Evolutionary conservation across 2,329 filamentous ascomycete species (phyloP).

Genomic region (Gnomoniopsis sp.): DNA sequence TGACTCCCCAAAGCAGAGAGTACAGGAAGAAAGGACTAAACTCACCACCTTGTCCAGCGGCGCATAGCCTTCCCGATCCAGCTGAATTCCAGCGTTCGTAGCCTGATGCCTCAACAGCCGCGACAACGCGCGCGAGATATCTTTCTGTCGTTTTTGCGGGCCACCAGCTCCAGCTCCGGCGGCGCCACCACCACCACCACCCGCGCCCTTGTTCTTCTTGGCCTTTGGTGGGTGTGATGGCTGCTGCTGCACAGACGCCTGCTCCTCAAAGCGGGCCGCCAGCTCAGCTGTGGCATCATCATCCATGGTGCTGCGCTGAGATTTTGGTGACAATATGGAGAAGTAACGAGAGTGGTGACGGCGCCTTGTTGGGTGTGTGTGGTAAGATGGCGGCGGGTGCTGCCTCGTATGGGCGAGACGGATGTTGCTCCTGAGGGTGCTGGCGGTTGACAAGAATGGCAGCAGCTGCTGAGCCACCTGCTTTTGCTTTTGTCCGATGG

Average conservation of each 20-base stretch:
- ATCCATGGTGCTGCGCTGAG: background rate
- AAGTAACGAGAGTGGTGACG: too few relatives aligned
- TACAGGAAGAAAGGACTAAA: conserved; percentile 19
- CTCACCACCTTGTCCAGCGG: conserved; percentile 56
- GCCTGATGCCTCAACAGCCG: conserved; percentile 55
- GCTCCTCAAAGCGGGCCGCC: conserved; percentile 18
- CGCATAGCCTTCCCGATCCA: conserved; percentile 60
- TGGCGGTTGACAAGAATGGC: too few relatives aligned
- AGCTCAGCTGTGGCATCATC: conserved; percentile 11
- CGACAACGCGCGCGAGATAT: conserved; percentile 53
- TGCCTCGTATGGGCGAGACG: too few relatives aligned
- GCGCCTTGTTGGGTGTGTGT: background rate
- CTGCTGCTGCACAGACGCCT: conserved; percentile 8
- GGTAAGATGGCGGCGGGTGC: too few relatives aligned
- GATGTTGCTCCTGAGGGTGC: too few relatives aligned
- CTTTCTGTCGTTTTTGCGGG: conserved; percentile 39
- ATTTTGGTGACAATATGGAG: background rate
- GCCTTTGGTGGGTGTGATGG: conserved; percentile 12
- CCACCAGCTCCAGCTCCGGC: conserved; percentile 27
- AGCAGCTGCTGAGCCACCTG: too few relatives aligned
- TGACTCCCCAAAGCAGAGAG: too few relatives aligned
- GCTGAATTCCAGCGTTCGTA: conserved; percentile 49
- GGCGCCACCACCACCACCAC: conserved; percentile 24
- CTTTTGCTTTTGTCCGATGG: too few relatives aligned
- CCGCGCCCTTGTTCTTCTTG: conserved; percentile 25